Percentiles rank a stretch among this genome's conserved stretches.
Conservation (phyloP, 2,329 filamentous ascomycete species). For the Dryadomyces sulphureus region DNA sequence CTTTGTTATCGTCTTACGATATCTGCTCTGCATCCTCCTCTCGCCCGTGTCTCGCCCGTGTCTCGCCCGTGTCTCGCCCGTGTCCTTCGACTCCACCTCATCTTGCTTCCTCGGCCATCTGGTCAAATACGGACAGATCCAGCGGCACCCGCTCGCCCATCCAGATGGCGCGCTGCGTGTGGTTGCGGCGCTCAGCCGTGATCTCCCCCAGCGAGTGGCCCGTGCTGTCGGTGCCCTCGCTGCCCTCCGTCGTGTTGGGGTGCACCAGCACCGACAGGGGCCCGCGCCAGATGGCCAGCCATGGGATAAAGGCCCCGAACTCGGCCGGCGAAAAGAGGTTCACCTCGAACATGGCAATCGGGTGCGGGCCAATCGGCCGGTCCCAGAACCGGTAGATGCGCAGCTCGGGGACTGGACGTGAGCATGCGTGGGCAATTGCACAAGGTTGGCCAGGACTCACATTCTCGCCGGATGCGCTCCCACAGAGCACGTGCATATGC, state of each 20-base stretch:
- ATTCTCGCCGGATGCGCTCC: constrained; percentile 68
- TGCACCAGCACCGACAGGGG: constrained; percentile 68
- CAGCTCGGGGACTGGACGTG: constrained; percentile 57
- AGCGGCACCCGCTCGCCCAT: constrained; percentile 53
- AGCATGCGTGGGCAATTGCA: not conserved
- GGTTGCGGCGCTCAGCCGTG: constrained; percentile 33
- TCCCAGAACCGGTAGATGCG: constrained; percentile 71
- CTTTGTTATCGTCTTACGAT: not conserved
- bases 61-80: not conserved
- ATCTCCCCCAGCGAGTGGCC: constrained; percentile 2
- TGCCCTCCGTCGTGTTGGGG: constrained; percentile 48
- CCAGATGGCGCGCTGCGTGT: constrained; percentile 58
- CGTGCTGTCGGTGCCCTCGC: constrained; percentile 9
- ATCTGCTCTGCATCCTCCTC: not conserved
- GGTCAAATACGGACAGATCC: constrained; percentile 36
- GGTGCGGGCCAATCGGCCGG: constrained; percentile 65
- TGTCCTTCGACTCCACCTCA: not conserved
- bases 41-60: not conserved
- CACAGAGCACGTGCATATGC: constrained; percentile 59
- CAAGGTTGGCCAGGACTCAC: constrained; percentile 25
- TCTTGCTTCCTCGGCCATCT: constrained; percentile 11
- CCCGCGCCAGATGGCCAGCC: constrained; percentile 70
- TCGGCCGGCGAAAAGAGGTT: constrained; percentile 75
- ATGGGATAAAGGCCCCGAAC: constrained; percentile 78
- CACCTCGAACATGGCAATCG: constrained; percentile 82